Base-by-base conservation (phyloP, 2,329 filamentous ascomycete genomes). In the Paecilomyces formosus region DNA sequence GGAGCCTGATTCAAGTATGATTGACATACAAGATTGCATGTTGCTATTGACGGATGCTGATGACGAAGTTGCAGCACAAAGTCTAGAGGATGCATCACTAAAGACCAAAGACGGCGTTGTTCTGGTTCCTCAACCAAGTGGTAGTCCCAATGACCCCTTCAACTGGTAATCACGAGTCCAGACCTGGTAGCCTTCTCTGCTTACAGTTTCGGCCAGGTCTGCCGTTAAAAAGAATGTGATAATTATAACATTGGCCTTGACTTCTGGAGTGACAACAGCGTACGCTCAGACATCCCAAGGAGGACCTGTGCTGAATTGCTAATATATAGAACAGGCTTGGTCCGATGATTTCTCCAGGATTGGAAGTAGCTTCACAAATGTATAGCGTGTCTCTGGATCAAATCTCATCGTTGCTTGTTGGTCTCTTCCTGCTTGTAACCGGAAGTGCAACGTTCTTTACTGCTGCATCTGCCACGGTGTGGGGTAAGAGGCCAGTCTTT, bases 401-500 rank as follows among this genome's bases (percentile, higher is more conserved):
- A 61, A 70, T 72, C 6, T 72, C 74, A 0, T 75, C 65, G 39
- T 66, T 60, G 50, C 56, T 70, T 8, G 61, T 70, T 26, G 68
- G 74, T 61, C 58, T 76, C 1, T 55, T 77, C 50, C 70, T 76
- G 57, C 70, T 76, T 2, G 75, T 74, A 66, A 74, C 75, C 8
- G 75, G 75, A 11, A 69, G 68, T 39, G 74, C 72, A 5, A 76
- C 74, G 5, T 77, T 77, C 64, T 76, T 77, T 60, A 76, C 71
- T 0, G 71, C 75, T 5, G 71, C 75, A 4, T 74, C 72, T 6
- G 74, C 75, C 5, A 71, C 58, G 1, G 55, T 64, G 28, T 74
- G 69, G 67, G 73, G 73, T 35, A 74, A 74, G 58, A 65, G 72
- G 18, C 67, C 72, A 3, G 72, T 73, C 57, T 72, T 74, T 49